A percentile compares a stretch with the other conserved stretches of the same genome.
These are phyloP conservation scores for Psilocybe cubensis DNA, from an alignment of 768 basidiomycete genomes.

Conservation along the genomic window DNA sequence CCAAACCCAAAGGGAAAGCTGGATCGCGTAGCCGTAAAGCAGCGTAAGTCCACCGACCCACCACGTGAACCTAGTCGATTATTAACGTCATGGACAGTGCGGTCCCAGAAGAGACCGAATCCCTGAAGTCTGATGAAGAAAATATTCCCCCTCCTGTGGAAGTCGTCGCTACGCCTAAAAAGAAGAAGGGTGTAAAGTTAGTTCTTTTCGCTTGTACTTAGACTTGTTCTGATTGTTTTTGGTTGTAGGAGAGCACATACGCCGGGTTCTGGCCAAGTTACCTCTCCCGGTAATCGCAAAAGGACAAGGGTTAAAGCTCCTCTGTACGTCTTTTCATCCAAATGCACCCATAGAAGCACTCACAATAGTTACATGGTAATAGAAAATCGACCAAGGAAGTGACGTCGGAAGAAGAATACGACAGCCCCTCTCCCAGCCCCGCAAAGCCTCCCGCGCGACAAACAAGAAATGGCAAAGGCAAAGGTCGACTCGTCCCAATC, in stretches of 20 bases:
- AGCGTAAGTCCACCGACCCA: constrained; percentile 1
- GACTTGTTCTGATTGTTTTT: not conserved
- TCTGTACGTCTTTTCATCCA: constrained; percentile 23
- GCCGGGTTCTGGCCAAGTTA: constrained; percentile 24
- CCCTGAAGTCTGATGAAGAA: constrained; percentile 21
- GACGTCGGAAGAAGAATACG: constrained; percentile 15
- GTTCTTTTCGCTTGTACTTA: not conserved
- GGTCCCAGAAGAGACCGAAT: constrained; percentile 11
- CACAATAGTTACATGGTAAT: not conserved
- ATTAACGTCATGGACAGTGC: constrained; percentile 1
- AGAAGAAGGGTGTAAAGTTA: constrained; percentile 34
- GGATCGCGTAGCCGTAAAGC: constrained; percentile 7
- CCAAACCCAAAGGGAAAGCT: constrained; percentile 8
- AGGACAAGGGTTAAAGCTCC: constrained; percentile 29
- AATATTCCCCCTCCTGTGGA: constrained; percentile 22
- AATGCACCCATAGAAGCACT: not conserved
- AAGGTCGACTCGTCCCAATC: not conserved
- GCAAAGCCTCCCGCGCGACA: constrained; percentile 17
- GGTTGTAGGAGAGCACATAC: constrained; percentile 26
- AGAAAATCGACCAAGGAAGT: constrained; percentile 16
- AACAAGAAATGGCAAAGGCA: constrained; percentile 10
- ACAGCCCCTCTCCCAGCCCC: constrained; percentile 19
- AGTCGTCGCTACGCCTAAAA: constrained; percentile 29
- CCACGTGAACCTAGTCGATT: not conserved
- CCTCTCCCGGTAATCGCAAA: constrained; percentile 31